Evolutionary conservation across 139 green algal genomes (phyloP), one percentile per base, ranked within the genome.

Genomic region (Coccomyxa sp.): DNA sequence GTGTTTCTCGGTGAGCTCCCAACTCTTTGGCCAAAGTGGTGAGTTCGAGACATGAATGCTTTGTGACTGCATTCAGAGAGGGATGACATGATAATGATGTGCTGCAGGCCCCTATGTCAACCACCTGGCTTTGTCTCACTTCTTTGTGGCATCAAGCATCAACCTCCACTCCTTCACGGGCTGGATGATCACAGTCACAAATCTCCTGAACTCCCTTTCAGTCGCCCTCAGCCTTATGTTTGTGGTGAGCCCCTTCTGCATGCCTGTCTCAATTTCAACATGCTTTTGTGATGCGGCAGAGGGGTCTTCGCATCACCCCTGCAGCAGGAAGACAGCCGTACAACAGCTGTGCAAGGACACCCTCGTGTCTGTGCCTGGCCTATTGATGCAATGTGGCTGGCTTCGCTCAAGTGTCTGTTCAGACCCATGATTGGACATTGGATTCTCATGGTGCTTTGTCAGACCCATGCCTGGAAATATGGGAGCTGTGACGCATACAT

Each of bases 81-180:
- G n/a, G n/a, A n/a, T n/a, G n/a, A n/a, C n/a, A n/a, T n/a, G n/a
- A n/a, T n/a, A 2, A 55, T 77, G 27, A 68, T 64, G 38, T 39
- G 18, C 22, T 84, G 79, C 86, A 95, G 91, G 86, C 0, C 81
- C 91, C 29, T 89, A 87, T 36, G 82, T 89, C 7, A 77, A 70
- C 35, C 38, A 74, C 24, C 78, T 95, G 0, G 82, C 83, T 0
- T 69, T 95, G 18, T 54, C 77, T 14, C 79, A 91, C 72, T 75
- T 95, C 18, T 94, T 97, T 77, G 86, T 88, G 75, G 94, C 83
- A 82, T 70, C 40, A 2, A 70, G 37, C 27, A 69, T 93, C 2
- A 75, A 74, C 41, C 78, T 96, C 33, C 68, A 77, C 18, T 85
- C 50, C 39, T 90, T 86, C 64, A 58, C 79, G n/a, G 92, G 90